Base-by-base conservation (phyloP, 345 rosid genomes). In the Mangifera indica region DNA sequence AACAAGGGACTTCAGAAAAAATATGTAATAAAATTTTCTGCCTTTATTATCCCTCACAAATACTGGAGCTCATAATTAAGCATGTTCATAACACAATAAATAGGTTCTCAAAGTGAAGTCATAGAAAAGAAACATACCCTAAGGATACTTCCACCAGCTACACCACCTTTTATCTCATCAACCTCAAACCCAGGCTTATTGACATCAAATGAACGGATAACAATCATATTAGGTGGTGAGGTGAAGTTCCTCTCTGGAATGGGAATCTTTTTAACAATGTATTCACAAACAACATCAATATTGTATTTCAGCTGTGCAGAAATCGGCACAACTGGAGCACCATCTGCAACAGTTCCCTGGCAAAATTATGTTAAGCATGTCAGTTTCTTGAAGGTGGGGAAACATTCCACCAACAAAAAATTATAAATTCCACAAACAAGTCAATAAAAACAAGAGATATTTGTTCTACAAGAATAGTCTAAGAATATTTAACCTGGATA, bases 111-210 rank as follows among this genome's bases (percentile, higher is more conserved):
- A 48, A 67, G 21, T n/a, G 3, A 52, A 15, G 11, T 7, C 18
- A 10, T 13, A 15, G 11, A 26, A 45, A 52, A 37, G 29, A 62
- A 54, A 72, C 76, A 63, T 84, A 92, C 98, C 89, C 90, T 81
- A 54, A 95, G 87, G 69, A 95, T 95, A 75, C 97, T 95, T 83
- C 99, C 98, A 81, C 99, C 99, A 55, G 98, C 99, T 55, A 95
- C 99, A 63, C 99, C 98, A 75, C 99, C 99, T 82, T 78, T 89
- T 66, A 95, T 91, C 68, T 95, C 97, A 82, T 92, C 98, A 78
- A 95, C 98, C 77, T 86, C 96, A 48, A 37, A 92, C 29, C 97
- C 98, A 74, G 99, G 98, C 66, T 92, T 95, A 77, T 92, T 95
- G 63, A 91, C 99, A 84, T 95, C 99, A 69, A 95, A 92, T 52